A percentile compares a stretch with the other conserved stretches of the same genome.
phyloP scores from a whole-genome alignment of 202 grass and related monocot genomes.

The Panicum virgatum region DNA sequence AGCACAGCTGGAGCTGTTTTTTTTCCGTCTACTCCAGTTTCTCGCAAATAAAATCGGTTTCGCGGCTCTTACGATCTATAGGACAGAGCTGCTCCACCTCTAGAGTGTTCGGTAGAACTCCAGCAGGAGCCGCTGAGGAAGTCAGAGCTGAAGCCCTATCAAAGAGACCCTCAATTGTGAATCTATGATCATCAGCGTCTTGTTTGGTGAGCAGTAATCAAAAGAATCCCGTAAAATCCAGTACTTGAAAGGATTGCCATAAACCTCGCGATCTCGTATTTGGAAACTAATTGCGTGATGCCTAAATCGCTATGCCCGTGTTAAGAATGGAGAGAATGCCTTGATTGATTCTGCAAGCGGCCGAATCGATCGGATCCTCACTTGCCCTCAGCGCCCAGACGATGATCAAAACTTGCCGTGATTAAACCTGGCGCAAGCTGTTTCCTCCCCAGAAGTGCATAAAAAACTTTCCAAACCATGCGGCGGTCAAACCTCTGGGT shows the following conservation, averaged over 20 bases:
- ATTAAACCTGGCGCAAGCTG: neutral
- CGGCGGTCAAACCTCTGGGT: neutral
- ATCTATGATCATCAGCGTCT: neutral
- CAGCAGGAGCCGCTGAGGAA: too few relatives aligned
- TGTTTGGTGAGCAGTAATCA: neutral
- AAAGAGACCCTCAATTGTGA: too few relatives aligned
- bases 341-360: neutral
- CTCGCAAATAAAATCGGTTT: too few relatives aligned
- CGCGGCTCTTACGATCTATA: too few relatives aligned
- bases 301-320: neutral
- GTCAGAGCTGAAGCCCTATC: too few relatives aligned
- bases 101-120: too few relatives aligned
- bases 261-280: neutral
- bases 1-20: too few relatives aligned
- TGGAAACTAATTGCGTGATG: neutral
- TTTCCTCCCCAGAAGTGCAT: neutral
- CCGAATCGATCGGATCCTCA: constrained; percentile 19
- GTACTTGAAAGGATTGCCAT: neutral
- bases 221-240: neutral
- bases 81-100: too few relatives aligned
- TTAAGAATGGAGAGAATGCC: neutral
- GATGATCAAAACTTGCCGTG: constrained; percentile 29
- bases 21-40: too few relatives aligned
- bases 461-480: neutral
- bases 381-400: neutral